These are phyloP conservation scores for Aristolochia californica DNA, from an alignment of 164 flowering plant genomes.

Conservation along the genomic window DNA sequence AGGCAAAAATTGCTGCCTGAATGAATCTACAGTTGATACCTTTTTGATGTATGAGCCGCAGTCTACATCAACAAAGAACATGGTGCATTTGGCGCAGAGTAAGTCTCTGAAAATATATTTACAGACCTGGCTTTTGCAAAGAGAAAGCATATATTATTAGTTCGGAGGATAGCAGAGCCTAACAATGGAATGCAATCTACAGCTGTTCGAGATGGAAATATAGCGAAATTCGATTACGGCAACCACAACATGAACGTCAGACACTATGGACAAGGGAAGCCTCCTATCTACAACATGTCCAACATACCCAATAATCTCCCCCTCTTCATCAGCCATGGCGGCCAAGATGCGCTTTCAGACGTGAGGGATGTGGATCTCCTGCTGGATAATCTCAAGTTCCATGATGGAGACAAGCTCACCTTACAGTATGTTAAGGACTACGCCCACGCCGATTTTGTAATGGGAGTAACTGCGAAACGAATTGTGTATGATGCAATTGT, in stretches of 20 bases:
- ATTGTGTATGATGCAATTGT: constrained; percentile 37
- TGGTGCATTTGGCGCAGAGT: constrained; percentile 76
- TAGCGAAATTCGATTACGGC: constrained; percentile 48
- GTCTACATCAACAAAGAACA: constrained; percentile 54
- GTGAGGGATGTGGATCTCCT: constrained; percentile 33
- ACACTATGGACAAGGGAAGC: constrained; percentile 37
- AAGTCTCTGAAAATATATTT: constrained; percentile 13
- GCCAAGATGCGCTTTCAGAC: constrained; percentile 51
- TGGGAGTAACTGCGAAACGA: constrained; percentile 54
- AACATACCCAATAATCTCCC: constrained; percentile 54
- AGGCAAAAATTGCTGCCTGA: constrained; percentile 66
- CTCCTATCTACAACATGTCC: constrained; percentile 53
- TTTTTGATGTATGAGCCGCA: constrained; percentile 57
- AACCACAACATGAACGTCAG: constrained; percentile 20
- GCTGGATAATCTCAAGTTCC: constrained; percentile 47
- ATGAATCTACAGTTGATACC: constrained; percentile 41
- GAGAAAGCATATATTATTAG: no score
- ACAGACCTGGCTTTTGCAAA: no score
- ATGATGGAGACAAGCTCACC: constrained; percentile 43
- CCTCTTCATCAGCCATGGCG: constrained; percentile 67
- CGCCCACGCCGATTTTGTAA: constrained; percentile 60
- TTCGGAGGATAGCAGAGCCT: neutral
- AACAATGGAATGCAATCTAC: constrained; percentile 7
- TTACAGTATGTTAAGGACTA: constrained; percentile 44
- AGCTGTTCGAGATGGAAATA: constrained; percentile 43